Conservation (phyloP, 2,329 filamentous ascomycete genomes). For the Talaromyces sp. region DNA sequence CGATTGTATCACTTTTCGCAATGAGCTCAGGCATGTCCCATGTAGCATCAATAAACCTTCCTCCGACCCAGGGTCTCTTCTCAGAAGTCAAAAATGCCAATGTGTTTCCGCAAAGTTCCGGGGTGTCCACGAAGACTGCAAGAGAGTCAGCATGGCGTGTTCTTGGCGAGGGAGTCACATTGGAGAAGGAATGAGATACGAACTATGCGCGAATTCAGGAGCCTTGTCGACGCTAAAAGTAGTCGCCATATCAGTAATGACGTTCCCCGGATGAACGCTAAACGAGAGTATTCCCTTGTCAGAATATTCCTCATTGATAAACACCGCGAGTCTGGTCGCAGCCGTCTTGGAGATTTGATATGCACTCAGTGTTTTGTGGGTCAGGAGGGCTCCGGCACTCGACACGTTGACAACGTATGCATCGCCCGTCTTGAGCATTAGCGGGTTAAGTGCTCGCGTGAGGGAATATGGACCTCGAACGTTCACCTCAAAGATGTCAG, state of each 20-base stretch:
- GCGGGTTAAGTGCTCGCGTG: conserved; percentile 45
- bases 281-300: conserved; percentile 37
- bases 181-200: not conserved
- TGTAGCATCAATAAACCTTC: conserved; percentile 22
- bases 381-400: conserved; percentile 44
- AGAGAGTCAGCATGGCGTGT: conserved; percentile 23
- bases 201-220: not conserved
- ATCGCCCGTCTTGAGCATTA: conserved; percentile 29
- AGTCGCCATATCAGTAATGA: conserved; percentile 43
- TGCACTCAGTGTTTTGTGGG: conserved; percentile 34
- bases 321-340: conserved; percentile 46
- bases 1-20: conserved; percentile 22
- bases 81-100: conserved; percentile 24
- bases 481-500: conserved; percentile 48
- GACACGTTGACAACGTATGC: conserved; percentile 49
- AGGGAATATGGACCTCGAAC: conserved; percentile 47
- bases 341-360: conserved; percentile 50
- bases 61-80: conserved; percentile 25
- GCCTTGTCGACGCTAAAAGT: not conserved
- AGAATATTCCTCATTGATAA: conserved; percentile 43
- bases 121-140: conserved; percentile 26
- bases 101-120: conserved; percentile 26
- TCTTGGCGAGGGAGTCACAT: conserved; percentile 23
- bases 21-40: conserved; percentile 24
- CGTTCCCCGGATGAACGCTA: conserved; percentile 46